Base-by-base conservation (phyloP, 2,329 filamentous ascomycete genomes). In the Metarhizium sp. region DNA sequence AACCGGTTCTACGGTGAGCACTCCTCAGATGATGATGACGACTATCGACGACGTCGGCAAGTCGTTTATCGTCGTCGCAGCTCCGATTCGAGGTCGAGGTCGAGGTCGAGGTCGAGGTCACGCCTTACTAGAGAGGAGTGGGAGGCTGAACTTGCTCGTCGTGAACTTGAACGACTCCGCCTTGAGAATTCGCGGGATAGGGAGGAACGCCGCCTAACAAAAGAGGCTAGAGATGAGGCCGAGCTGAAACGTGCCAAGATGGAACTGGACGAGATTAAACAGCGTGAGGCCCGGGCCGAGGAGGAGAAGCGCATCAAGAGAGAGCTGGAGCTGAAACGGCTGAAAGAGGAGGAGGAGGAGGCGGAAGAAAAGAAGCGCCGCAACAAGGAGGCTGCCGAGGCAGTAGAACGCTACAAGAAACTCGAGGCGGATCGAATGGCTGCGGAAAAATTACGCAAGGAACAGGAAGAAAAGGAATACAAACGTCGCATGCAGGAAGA, bases 401-500 rank as follows among this genome's bases (percentile, higher is more conserved):
- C 76, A 14, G 68, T 81, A 54, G 76, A 78, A 59, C 73, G 73
- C n/a, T 81, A 75, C 62, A 78, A 78, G 68, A 71, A 68, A 34
- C 69, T 74, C 55, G 75, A 80, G 59, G 69, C 73, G 14, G 76
- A 79, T 55, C 76, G 76, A 53, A 64, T 68, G 29, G 69, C 72
- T 43, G 74, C 69, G 60, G 77, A 79, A 59, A 71, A 73, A 59
- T 73, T 75, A 57, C 74, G 77, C 55, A 73, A 72, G 54, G 78
- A 78, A 56, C 65, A 73, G 56, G 71, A 70, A 45, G 79, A 85
- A 50, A 73, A 71, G 58, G 75, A 84, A 61, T 84, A 81, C 61
- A 75, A 78, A 63, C 71, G 72, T 30, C 75, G 78, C 45, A 69
- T 86, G 50, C 78, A 80, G 62, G 79, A 84, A 59, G 77, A 84